These are phyloP conservation scores for Pharnaceum exiguum DNA, from an alignment of 148 eudicot genomes.

Conservation along the genomic window DNA sequence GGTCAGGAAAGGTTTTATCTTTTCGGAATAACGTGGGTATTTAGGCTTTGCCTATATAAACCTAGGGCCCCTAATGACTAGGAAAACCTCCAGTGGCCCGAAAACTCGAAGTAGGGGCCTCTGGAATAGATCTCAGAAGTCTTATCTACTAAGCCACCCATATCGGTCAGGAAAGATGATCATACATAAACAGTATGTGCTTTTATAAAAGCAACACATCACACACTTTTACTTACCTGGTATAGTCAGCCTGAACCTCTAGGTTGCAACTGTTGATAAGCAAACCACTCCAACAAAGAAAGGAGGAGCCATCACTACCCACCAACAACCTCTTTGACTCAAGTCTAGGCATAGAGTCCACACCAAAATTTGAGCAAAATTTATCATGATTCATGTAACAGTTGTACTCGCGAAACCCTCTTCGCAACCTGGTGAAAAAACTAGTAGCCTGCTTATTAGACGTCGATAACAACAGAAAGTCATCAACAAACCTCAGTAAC, in stretches of 20 bases:
- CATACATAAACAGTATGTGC: no score
- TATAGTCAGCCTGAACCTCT: slow-evolving; percentile 94
- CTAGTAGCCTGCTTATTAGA: slow-evolving; percentile 60
- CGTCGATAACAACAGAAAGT: slow-evolving; percentile 73
- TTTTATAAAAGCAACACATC: no score
- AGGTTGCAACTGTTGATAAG: slow-evolving; percentile 67
- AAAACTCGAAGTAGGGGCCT: no score
- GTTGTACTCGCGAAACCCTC: slow-evolving; percentile 77
- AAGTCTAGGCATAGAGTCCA: slow-evolving; percentile 14
- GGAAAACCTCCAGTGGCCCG: no score
- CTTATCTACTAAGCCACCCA: no score
- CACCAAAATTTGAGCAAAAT: slow-evolving; percentile 61
- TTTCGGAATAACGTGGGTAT: no score
- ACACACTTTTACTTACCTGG: slow-evolving; percentile 65
- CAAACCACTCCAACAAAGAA: slow-evolving; percentile 92
- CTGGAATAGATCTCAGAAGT: no score
- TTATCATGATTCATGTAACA: slow-evolving; percentile 79
- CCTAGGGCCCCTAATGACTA: no score
- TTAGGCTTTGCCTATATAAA: no score
- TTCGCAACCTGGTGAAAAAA: slow-evolving; percentile 50
- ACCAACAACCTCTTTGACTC: slow-evolving; percentile 36
- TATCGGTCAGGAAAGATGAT: no score
- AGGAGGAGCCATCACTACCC: slow-evolving; percentile 54
- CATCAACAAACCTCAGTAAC: slow-evolving; percentile 81
- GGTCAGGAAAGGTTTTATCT: no score